Base-by-base conservation (phyloP, 2,329 filamentous ascomycete genomes). In the Ceratocystis colombiana region DNA sequence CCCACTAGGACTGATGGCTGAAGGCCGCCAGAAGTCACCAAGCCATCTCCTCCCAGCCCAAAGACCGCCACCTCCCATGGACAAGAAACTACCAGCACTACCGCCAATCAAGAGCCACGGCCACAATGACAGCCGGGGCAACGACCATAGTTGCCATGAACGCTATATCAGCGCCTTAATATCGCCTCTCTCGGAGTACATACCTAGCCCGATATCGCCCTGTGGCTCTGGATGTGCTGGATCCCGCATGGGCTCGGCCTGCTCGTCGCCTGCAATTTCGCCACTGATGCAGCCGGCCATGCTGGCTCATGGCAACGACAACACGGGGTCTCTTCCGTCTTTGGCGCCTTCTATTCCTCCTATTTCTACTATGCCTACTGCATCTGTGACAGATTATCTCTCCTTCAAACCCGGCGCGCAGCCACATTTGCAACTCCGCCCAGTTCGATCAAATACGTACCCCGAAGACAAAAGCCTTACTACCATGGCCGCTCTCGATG, bases 181-280 rank as follows among this genome's bases (percentile, higher is more conserved):
- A 17, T 57, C 53, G 28, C 53, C 53, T 7, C 53, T 57, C 53
- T 57, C 53, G 6, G 53, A 57, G 53, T 57, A 57, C 28, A 57
- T 57, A 12, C 53, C 53, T 7, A 57, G 53, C 15, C 53, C 53
- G n/a, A 57, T 57, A 12, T 57, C 53, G 10, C 22, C 22, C 25
- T 30, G 53, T 17, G 22, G 22, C 22, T 30, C 53, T 25, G 10
- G 17, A 3, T 57, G 53, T 28, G 53, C 12, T 28, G 53, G 28
- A 15, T 57, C 53, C 22, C 25, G 30, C 53, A 3, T 15, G 15
- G 53, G 53, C 4, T 57, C 53, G 17, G 28, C 15, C 10, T 57
- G 28, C 20, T 33, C 53, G 2, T 57, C 53, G 28, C 53, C 53
- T 17, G 10, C 3, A 3, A 57, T 57, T 25, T 57, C 53, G 1